These are phyloP conservation scores for Dalechampia spathulata DNA, from an alignment of 441 rosid species.

Conservation along the genomic window DNA sequence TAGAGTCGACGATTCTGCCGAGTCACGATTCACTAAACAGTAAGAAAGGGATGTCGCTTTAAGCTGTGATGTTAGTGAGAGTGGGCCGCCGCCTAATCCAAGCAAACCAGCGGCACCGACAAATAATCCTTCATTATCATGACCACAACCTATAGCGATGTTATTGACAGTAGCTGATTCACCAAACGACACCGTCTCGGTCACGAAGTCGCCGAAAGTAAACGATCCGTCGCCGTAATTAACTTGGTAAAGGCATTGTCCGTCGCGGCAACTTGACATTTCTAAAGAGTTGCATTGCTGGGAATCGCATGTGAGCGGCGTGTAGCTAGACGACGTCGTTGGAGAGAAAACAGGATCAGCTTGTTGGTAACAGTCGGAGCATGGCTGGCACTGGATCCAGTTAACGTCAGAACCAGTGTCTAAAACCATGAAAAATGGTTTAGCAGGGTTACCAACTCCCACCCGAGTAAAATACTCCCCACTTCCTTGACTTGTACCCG, in stretches of 20 bases:
- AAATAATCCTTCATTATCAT: slow-evolving; percentile 79
- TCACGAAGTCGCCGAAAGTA: slow-evolving; percentile 65
- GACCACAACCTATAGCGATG: slow-evolving; percentile 86
- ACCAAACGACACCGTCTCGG: slow-evolving; percentile 69
- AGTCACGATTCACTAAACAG: slow-evolving; percentile 73
- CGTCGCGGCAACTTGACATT: slow-evolving; percentile 48
- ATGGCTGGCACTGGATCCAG: slow-evolving; percentile 91
- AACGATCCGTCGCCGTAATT: slow-evolving; percentile 87
- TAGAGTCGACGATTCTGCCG: slow-evolving; percentile 49
- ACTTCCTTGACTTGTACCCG: slow-evolving; percentile 76
- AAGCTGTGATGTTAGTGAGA: slow-evolving; percentile 67
- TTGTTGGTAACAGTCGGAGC: slow-evolving; percentile 69
- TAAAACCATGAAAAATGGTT: slow-evolving; percentile 55
- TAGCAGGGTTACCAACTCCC: slow-evolving; percentile 81
- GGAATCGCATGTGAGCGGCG: slow-evolving; percentile 47
- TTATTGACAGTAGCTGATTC: slow-evolving; percentile 37
- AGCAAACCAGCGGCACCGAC: slow-evolving; percentile 77
- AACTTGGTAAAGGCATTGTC: slow-evolving; percentile 68
- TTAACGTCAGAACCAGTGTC: slow-evolving; percentile 91
- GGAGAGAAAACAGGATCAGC: slow-evolving; percentile 73
- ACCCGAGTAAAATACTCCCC: slow-evolving; percentile 90
- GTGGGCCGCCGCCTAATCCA: slow-evolving; percentile 74
- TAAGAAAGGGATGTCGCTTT: slow-evolving; percentile 65
- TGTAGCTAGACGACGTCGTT: slow-evolving; percentile 40
- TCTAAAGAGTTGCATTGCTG: slow-evolving; percentile 55